phyloP scores from a whole-genome alignment of 768 basidiomycete genomes.

The Tubosaeta brunneosetosa region DNA sequence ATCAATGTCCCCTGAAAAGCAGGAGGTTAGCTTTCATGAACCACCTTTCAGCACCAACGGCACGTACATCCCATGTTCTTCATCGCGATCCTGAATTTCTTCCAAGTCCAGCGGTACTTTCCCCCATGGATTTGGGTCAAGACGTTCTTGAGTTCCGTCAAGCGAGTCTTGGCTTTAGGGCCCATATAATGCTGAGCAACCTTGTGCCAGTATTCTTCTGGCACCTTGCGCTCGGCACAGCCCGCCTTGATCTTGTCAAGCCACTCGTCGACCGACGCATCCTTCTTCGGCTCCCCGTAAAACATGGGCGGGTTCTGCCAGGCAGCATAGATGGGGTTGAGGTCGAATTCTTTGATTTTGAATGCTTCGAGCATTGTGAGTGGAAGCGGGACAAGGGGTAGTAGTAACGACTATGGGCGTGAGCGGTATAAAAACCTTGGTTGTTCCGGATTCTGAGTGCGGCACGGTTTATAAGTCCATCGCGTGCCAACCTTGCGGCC shows the following conservation, averaged over 20 bases:
- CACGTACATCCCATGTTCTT: conserved; percentile 76
- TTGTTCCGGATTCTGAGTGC: conserved; percentile 8
- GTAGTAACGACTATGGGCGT: not conserved
- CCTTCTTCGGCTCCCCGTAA: conserved; percentile 63
- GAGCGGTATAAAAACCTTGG: conserved; percentile 14
- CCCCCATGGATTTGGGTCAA: conserved; percentile 72
- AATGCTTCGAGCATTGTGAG: conserved; percentile 62
- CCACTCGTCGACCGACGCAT: conserved; percentile 69
- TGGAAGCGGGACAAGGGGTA: not conserved
- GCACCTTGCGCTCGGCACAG: conserved; percentile 65
- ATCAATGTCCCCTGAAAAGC: conserved; percentile 61
- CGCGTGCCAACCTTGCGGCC: conserved; percentile 28
- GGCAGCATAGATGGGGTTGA: conserved; percentile 58
- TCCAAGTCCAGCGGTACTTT: conserved; percentile 80
- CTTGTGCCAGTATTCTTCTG: conserved; percentile 80
- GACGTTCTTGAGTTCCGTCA: conserved; percentile 68
- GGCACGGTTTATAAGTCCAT: conserved; percentile 24
- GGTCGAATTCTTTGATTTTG: conserved; percentile 74
- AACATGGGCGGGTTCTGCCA: conserved; percentile 70
- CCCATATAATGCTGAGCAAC: conserved; percentile 76
- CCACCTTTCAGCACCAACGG: not conserved
- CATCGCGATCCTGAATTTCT: conserved; percentile 76
- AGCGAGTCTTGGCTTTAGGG: conserved; percentile 57
- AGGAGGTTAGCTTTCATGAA: not conserved
- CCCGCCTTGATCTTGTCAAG: conserved; percentile 65